Conservation (phyloP, 805 yeast species). For the Yamadazyma endophytica region DNA sequence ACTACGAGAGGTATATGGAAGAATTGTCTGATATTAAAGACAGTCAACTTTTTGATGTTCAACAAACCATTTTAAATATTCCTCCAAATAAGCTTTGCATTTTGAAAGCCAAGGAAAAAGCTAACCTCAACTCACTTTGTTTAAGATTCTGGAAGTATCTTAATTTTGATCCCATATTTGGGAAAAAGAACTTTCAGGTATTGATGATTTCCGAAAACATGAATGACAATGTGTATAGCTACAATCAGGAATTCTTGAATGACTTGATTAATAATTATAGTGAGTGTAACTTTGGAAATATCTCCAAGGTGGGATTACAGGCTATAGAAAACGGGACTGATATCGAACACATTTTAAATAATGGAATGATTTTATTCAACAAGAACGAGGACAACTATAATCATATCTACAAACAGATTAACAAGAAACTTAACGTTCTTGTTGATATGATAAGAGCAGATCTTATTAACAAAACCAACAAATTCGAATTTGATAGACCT, state of each 20-base stretch:
- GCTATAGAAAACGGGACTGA: constrained; percentile 23
- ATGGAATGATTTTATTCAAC: constrained; percentile 23
- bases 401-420: constrained; percentile 27
- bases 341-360: constrained; percentile 25
- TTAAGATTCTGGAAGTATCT: constrained; percentile 54
- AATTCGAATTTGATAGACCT: constrained; percentile 44
- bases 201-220: constrained; percentile 38
- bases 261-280: constrained; percentile 41
- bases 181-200: constrained; percentile 49
- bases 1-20: constrained; percentile 18
- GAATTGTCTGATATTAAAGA: constrained; percentile 12
- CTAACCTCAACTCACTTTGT: constrained; percentile 44
- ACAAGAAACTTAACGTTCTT: constrained; percentile 23
- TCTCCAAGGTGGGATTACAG: constrained; percentile 26
- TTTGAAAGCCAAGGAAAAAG: constrained; percentile 34
- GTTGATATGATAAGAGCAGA: constrained; percentile 37
- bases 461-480: constrained; percentile 36
- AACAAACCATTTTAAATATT: constrained; percentile 15
- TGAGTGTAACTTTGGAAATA: constrained; percentile 46
- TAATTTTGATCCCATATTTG: constrained; percentile 50
- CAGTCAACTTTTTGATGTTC: constrained; percentile 6
- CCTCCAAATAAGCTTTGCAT: no score
- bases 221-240: constrained; percentile 17
- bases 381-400: constrained; percentile 15
- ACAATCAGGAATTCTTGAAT: constrained; percentile 36